phyloP scores from a whole-genome alignment of 306 rosid genomes.

The Vigna unguiculata region DNA sequence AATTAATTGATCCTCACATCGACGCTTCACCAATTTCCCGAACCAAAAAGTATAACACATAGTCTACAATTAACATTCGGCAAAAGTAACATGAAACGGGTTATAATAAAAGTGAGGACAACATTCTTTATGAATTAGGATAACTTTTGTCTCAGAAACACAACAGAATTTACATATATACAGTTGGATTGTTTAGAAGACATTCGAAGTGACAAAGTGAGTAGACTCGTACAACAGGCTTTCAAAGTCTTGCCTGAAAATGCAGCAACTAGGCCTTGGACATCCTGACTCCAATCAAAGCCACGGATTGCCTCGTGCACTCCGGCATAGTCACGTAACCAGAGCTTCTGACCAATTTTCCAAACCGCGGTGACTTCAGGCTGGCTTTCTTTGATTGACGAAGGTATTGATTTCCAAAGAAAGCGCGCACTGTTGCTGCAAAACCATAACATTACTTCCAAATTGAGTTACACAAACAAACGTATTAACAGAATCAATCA shows the following conservation, averaged over 20 bases:
- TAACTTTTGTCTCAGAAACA: constrained; percentile 3
- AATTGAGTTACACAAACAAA: not conserved
- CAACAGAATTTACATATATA: not conserved
- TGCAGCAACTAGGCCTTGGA: constrained; percentile 70
- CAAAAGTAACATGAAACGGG: constrained; percentile 4
- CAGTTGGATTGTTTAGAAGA: not conserved
- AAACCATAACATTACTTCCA: constrained; percentile 49
- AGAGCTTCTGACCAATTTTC: constrained; percentile 82
- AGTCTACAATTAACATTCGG: not conserved
- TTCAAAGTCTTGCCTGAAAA: constrained; percentile 76
- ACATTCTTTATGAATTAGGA: no score
- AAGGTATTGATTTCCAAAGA: constrained; percentile 87
- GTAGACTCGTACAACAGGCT: not conserved
- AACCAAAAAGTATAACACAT: not conserved
- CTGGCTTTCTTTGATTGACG: constrained; percentile 68
- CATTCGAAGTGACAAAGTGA: constrained; percentile 20
- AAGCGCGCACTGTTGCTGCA: constrained; percentile 91
- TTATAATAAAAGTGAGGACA: not conserved
- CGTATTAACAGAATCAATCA: not conserved
- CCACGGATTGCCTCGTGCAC: constrained; percentile 76
- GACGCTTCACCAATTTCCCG: not conserved
- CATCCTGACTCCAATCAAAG: constrained; percentile 81
- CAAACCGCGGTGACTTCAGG: constrained; percentile 79
- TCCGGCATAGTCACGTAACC: constrained; percentile 74
- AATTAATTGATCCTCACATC: not conserved